A percentile compares a stretch with the other conserved stretches of the same genome.
phyloP scores from a whole-genome alignment of 164 flowering plant species.

The Stephania cephalantha region DNA sequence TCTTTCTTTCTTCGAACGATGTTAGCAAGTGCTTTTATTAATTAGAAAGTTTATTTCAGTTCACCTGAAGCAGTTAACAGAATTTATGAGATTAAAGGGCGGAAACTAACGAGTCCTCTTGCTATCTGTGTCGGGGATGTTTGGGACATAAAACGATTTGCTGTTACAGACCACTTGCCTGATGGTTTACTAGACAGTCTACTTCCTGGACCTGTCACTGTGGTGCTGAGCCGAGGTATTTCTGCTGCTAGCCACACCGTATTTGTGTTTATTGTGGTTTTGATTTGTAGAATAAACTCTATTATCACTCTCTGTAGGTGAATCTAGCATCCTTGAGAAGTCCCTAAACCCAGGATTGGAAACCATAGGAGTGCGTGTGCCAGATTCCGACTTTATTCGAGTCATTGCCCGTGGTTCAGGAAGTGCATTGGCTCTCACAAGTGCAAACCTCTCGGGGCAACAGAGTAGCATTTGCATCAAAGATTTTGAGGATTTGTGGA shows the following conservation, averaged over 20 bases:
- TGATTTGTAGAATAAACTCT: background rate
- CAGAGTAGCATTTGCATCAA: slow-evolving; percentile 73
- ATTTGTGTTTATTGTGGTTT: background rate
- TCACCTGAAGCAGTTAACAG: slow-evolving; percentile 77
- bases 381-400: slow-evolving; percentile 72
- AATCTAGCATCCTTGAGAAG: slow-evolving; percentile 77
- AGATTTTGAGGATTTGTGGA: slow-evolving; percentile 85
- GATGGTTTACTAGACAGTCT: slow-evolving; percentile 68
- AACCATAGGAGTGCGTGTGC: slow-evolving; percentile 91
- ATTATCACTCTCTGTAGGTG: slow-evolving; percentile 41
- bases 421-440: slow-evolving; percentile 88
- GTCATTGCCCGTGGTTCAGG: slow-evolving; percentile 59
- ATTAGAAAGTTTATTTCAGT: slow-evolving; percentile 28
- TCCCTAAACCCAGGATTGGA: slow-evolving; percentile 85
- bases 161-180: slow-evolving; percentile 73
- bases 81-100: slow-evolving; percentile 94
- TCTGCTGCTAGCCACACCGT: background rate
- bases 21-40: too few relatives aligned
- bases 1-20: too few relatives aligned
- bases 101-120: slow-evolving; percentile 79
- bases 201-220: slow-evolving; percentile 97
- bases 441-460: slow-evolving; percentile 85
- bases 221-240: slow-evolving; percentile 74
- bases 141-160: slow-evolving; percentile 59
- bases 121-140: slow-evolving; percentile 95